A percentile compares a stretch with the other conserved stretches of the same genome.
phyloP scores from a whole-genome alignment of 768 basidiomycete genomes.

The Psilocybe subaeruginosa region DNA sequence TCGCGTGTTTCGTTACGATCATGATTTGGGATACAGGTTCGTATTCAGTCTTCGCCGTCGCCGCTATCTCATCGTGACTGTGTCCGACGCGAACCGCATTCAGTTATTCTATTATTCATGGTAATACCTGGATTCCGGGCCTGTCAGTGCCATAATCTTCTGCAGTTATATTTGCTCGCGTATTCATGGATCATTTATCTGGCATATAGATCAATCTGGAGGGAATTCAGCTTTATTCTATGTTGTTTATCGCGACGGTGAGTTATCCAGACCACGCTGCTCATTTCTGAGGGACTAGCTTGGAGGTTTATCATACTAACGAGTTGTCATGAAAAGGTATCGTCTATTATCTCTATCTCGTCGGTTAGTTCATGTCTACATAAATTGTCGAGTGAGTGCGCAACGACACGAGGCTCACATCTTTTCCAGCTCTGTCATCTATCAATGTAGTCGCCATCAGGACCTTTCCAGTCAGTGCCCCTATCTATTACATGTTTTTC shows the following conservation, averaged over 20 bases:
- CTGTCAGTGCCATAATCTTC: neutral
- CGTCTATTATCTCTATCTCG: slow-evolving; percentile 14
- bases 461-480: slow-evolving; percentile 10
- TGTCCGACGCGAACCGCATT: neutral
- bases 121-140: slow-evolving; percentile 12
- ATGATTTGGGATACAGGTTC: slow-evolving; percentile 19
- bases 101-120: slow-evolving; percentile 13
- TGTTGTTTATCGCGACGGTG: slow-evolving; percentile 18
- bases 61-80: too few species aligned
- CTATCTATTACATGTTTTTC: neutral
- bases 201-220: slow-evolving; percentile 5
- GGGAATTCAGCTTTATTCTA: slow-evolving; percentile 9
- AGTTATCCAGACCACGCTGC: neutral
- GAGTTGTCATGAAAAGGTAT: slow-evolving; percentile 2
- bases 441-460: slow-evolving; percentile 12
- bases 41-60: neutral
- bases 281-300: neutral
- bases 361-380: slow-evolving; percentile 1
- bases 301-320: neutral
- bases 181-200: neutral
- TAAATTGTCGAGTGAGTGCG: neutral
- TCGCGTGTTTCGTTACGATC: slow-evolving; percentile 7
- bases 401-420: neutral
- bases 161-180: too few species aligned
- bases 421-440: slow-evolving; percentile 5